Evolutionary conservation across 2,329 filamentous ascomycete genomes (phyloP), one percentile per base, ranked within the genome.

Genomic region (Cadophora gregata): DNA sequence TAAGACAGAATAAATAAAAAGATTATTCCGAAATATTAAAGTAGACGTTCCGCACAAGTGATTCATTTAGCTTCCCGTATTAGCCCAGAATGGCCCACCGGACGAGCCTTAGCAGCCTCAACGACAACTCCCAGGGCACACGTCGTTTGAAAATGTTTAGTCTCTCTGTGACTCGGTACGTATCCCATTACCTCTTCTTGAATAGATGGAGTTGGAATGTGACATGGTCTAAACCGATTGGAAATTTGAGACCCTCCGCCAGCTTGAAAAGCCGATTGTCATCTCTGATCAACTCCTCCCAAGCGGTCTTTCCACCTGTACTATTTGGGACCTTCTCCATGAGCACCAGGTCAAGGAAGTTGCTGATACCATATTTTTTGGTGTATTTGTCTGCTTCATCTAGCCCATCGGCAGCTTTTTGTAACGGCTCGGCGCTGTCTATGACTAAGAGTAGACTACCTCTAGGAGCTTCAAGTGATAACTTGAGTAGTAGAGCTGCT

Each of bases 181-280:
- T 45, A 5, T 45, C 19, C 38, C 3, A 19, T 36, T 21, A n/a
- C 31, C 8, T 4, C 25, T 14, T 21, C 29, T 55, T 55, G 76
- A 96, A 97, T 21, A 97, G 76, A 81, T 97, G 93, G 73, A 97
- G 83, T 79, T 97, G 94, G 78, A 94, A 96, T 53, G 93, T 87
- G 93, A 97, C 96, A 77, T 97, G 92, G 80, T 97, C 94, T 75
- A 97, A 80, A 64, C 88, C 85, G 73, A 97, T 92, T 12, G 93
- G 91, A 80, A 97, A 97, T 47, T 83, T 82, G 71, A 97, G 78
- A 14, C 79, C 81, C 0, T 85, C 83, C 12, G 85, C 81, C 45
- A 96, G 79, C 51, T 93, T 86, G 79, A 94, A 97, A 93, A 93
- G 97, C 60, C 87, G 80, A 2, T 90, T 93, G 50, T 96, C 92